These are phyloP conservation scores for Eucalyptus erythrocorys DNA, from an alignment of 345 rosid species.

Conservation along the genomic window DNA sequence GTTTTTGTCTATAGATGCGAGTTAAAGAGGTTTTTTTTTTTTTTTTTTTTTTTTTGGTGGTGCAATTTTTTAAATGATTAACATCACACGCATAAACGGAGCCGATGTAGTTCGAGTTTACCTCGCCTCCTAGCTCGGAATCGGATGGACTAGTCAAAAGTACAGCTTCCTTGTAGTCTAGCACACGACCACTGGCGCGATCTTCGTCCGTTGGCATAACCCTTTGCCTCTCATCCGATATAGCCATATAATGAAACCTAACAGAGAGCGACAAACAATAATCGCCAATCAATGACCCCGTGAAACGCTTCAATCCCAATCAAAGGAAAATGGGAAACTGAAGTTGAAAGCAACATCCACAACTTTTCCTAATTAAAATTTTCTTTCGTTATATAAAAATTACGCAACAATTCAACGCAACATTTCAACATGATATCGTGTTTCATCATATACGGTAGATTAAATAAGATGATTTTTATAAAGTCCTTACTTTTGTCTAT, in stretches of 20 bases:
- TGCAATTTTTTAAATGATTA: not conserved
- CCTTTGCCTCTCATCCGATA: slow-evolving; percentile 19
- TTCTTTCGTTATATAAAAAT: too few relatives aligned
- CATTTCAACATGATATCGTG: too few relatives aligned
- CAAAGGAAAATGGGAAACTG: not conserved
- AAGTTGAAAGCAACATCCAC: not conserved
- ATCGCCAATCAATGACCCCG: not conserved
- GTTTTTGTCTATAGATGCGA: not conserved
- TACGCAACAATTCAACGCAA: not conserved
- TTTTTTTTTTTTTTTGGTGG: not conserved
- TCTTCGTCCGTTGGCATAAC: slow-evolving; percentile 18
- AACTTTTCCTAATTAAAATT: not conserved
- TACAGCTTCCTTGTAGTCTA: too few relatives aligned
- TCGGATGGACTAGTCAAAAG: too few relatives aligned
- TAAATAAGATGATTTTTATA: not conserved
- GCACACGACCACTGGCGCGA: too few relatives aligned
- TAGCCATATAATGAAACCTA: slow-evolving; percentile 28
- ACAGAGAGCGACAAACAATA: not conserved
- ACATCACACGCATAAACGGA: too few relatives aligned
- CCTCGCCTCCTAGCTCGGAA: too few relatives aligned
- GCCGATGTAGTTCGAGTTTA: too few relatives aligned
- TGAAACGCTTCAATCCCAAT: not conserved
- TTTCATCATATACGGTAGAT: too few relatives aligned
- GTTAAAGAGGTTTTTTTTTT: not conserved
- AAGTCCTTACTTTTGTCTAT: not conserved